Percentiles rank a stretch among this genome's conserved stretches.
Evolutionary conservation across 345 rosid genomes (phyloP).

Genomic region (Euphorbia tirucalli): DNA sequence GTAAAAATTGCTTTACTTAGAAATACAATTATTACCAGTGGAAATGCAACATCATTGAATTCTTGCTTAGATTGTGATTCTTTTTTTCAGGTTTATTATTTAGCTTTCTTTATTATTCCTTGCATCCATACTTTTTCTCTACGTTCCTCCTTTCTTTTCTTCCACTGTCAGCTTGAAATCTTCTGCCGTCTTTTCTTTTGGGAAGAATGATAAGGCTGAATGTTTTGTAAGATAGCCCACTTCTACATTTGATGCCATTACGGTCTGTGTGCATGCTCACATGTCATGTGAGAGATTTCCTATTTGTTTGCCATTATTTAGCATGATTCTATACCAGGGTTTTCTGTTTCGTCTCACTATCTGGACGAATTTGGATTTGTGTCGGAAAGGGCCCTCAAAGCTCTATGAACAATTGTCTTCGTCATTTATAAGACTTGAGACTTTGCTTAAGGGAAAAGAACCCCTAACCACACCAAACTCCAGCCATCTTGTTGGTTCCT

Average conservation of each 20-base stretch:
- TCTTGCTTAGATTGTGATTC: background rate
- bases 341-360: background rate
- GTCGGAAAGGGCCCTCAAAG: too few species aligned
- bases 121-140: background rate
- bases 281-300: background rate
- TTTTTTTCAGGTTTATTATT: background rate
- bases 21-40: background rate
- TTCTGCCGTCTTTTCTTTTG: background rate
- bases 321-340: background rate
- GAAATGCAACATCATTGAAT: background rate
- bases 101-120: background rate
- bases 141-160: background rate
- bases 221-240: background rate
- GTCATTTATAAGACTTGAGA: too few species aligned
- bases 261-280: background rate
- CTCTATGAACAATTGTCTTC: too few species aligned
- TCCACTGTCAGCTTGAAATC: background rate
- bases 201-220: background rate
- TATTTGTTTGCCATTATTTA: background rate
- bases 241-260: conserved; percentile 5
- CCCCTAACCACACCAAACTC: background rate
- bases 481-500: background rate
- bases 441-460: background rate
- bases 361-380: too few species aligned
- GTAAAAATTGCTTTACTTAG: background rate